Conservation (phyloP, 2,329 filamentous ascomycete genomes). For the Aureobasidium sp. region DNA sequence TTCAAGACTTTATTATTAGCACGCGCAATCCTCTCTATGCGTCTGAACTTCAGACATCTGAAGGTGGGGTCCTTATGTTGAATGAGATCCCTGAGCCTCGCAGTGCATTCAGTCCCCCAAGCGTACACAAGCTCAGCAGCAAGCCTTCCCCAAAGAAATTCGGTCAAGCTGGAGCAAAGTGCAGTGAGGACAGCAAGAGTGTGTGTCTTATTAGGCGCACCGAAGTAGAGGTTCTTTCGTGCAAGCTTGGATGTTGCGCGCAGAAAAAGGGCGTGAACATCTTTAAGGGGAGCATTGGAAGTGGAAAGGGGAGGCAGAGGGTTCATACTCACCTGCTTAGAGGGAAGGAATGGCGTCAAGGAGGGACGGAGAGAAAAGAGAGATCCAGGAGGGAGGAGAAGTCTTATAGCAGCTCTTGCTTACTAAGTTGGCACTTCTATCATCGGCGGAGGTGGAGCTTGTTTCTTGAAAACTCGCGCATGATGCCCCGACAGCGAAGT, state of each 20-base stretch:
- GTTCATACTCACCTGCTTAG: neutral
- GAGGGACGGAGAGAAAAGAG: neutral
- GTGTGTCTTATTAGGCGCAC: neutral
- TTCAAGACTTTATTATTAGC: neutral
- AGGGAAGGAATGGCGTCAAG: neutral
- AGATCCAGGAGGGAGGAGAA: neutral
- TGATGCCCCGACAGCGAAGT: neutral
- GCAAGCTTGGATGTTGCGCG: neutral
- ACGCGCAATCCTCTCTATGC: neutral
- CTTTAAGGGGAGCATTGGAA: neutral
- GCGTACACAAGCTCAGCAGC: neutral
- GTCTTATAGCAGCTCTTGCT: neutral
- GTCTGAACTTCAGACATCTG: too few relatives aligned
- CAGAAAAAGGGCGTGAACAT: neutral
- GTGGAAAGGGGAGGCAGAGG: neutral
- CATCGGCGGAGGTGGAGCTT: neutral
- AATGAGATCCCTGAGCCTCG: neutral
- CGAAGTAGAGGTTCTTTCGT: neutral
- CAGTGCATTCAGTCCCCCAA: neutral
- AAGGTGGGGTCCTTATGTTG: too few relatives aligned
- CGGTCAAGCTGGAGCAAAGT: neutral
- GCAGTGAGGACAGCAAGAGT: neutral
- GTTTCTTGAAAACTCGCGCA: too few relatives aligned
- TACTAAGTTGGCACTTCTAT: neutral
- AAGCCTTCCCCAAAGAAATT: neutral